Base-by-base conservation (phyloP, 139 green algal genomes). In the Pedinophyceae sp. region DNA sequence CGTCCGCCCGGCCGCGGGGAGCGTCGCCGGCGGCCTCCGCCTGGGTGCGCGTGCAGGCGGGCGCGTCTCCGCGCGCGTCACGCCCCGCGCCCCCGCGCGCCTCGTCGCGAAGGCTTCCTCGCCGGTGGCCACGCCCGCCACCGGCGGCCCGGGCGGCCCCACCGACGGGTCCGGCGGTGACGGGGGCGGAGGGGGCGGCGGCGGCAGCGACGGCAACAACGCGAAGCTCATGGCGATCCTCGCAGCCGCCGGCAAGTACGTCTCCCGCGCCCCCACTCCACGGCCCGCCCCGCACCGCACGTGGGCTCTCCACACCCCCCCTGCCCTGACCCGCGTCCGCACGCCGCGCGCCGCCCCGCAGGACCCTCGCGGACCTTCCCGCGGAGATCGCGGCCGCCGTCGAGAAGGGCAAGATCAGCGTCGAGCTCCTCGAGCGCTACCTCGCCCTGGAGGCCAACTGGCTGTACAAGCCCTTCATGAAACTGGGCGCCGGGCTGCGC, bases 401-500 rank as follows among this genome's bases (percentile, higher is more conserved):
- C 17, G 27, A 60, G n/a, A 55, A 50, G 0, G 81, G 77, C 40
- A 77, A 71, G 58, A 59, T 58, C 10, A 22, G n/a, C 4, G 5
- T 28, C 25, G 45, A 55, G 30, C 22, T 93, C 1, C 60, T 94
- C 50, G 48, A 84, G 52, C 73, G 78, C 4, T 94, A 78, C 59
- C 61, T 94, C 15, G 67, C 70, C 15, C 61, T 93, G 50, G 71
- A 86, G 48, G 27, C 61, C 2, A 80, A 76, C 38, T 61, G 81
- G 23, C 43, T 83, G 5, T 52, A 86, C 1, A 65, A 72, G 23
- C 81, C 65, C 63, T 69, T 84, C 50, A 64, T 83, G 27, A 29
- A 30, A 26, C 47, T 60, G 29, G 67, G 48, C 58, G 57, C 70
- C 67, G 88, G 90, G 26, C 93, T 95, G 67, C 71, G 87, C 4